A percentile compares a stretch with the other conserved stretches of the same genome.
phyloP scores from a whole-genome alignment of 257 asterid genomes.

The Gentiana straminea region DNA sequence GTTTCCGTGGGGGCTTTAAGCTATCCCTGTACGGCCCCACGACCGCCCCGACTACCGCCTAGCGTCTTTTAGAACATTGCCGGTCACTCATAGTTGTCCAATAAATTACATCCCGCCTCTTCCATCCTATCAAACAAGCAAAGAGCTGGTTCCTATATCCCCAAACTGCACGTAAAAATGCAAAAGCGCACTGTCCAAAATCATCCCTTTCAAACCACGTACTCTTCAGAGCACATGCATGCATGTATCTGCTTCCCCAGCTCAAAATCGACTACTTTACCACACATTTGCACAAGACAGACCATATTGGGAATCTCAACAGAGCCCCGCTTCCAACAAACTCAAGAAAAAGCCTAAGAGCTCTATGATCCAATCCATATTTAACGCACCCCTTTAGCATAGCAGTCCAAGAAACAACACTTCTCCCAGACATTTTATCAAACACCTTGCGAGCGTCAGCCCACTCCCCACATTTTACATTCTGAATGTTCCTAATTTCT shows the following conservation, averaged over 20 bases:
- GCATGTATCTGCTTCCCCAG: slow-evolving; percentile 80
- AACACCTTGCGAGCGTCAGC: slow-evolving; percentile 59
- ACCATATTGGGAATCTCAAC: slow-evolving; percentile 57
- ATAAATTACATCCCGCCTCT: slow-evolving; percentile 48
- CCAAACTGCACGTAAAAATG: slow-evolving; percentile 63
- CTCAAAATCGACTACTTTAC: slow-evolving; percentile 36
- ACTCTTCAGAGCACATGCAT: slow-evolving; percentile 32
- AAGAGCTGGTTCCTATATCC: slow-evolving; percentile 45
- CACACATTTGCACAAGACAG: slow-evolving; percentile 49
- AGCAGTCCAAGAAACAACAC: slow-evolving; percentile 89
- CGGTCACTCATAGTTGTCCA: slow-evolving; percentile 61
- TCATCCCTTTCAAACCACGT: slow-evolving; percentile 32
- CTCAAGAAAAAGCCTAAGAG: slow-evolving; percentile 35
- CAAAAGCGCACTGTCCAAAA: slow-evolving; percentile 51
- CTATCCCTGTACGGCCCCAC: too few species aligned
- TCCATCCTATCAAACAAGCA: slow-evolving; percentile 43
- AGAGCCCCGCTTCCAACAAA: slow-evolving; percentile 36
- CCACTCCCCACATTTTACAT: slow-evolving; percentile 42
- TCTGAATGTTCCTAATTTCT: slow-evolving; percentile 42
- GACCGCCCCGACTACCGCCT: too few species aligned
- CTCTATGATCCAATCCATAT: slow-evolving; percentile 39
- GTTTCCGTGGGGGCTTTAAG: too few species aligned
- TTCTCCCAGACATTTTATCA: slow-evolving; percentile 56
- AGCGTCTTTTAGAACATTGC: too few species aligned
- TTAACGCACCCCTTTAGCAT: slow-evolving; percentile 75